Evolutionary conservation across 2,329 filamentous ascomycete species (phyloP).

Genomic region (Fusarium mundagurra): DNA sequence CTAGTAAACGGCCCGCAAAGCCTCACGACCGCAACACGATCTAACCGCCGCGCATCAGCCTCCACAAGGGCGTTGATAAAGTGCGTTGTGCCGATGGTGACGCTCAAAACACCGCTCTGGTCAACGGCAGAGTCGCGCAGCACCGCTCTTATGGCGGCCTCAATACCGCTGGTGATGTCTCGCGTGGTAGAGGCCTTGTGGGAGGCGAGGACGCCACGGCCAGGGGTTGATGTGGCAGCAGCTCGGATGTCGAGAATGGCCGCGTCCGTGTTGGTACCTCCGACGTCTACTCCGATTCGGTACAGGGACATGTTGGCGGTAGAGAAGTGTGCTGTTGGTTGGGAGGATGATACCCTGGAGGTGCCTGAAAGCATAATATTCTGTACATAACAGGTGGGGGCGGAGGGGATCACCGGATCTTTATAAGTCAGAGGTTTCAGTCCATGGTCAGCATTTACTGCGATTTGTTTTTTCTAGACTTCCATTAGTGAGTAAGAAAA

Average conservation of each 20-base stretch:
- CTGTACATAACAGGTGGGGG: background rate
- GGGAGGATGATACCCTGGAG: background rate
- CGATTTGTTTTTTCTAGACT: background rate
- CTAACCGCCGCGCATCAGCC: constrained; percentile 54
- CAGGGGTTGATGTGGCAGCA: constrained; percentile 44
- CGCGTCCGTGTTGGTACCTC: constrained; percentile 56
- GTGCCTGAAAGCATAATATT: constrained; percentile 21
- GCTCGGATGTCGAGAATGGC: constrained; percentile 56
- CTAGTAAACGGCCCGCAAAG: constrained; percentile 57
- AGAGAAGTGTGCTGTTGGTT: background rate
- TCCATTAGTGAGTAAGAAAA: background rate
- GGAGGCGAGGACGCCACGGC: constrained; percentile 56
- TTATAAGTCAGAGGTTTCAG: background rate
- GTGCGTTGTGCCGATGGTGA: constrained; percentile 62
- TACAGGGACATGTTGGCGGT: constrained; percentile 49
- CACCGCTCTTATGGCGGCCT: constrained; percentile 56
- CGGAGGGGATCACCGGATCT: background rate
- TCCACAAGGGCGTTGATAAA: constrained; percentile 62
- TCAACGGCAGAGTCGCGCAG: constrained; percentile 51
- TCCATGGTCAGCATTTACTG: too few relatives aligned
- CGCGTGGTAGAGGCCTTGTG: constrained; percentile 60
- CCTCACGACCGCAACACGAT: constrained; percentile 57
- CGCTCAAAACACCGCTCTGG: constrained; percentile 53
- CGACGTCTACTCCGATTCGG: constrained; percentile 56
- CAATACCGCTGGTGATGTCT: constrained; percentile 62